These are phyloP conservation scores for Podaxis sp. DNA, from an alignment of 768 basidiomycete genomes.

Conservation along the genomic window DNA sequence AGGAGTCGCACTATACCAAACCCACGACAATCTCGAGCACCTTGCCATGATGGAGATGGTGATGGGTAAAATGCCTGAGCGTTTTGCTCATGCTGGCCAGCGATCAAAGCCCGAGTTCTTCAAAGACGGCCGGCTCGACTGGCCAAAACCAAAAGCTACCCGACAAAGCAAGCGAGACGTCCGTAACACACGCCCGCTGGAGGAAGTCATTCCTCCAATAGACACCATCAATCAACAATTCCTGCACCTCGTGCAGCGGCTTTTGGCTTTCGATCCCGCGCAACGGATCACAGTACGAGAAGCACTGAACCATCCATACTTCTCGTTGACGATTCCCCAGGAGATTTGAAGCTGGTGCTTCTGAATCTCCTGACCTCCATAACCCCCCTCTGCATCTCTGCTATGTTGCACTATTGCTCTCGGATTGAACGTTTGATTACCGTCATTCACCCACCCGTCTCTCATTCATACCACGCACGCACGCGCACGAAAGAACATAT, in stretches of 20 bases:
- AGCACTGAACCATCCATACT: constrained; percentile 87
- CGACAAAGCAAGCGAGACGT: constrained; percentile 95
- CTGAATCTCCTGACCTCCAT: neutral
- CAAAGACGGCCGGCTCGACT: constrained; percentile 87
- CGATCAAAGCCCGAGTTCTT: constrained; percentile 92
- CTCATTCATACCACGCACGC: neutral
- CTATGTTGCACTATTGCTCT: neutral
- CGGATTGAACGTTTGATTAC: neutral
- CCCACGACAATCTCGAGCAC: constrained; percentile 98
- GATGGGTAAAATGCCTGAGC: constrained; percentile 96
- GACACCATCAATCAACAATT: constrained; percentile 78
- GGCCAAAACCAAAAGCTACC: constrained; percentile 86
- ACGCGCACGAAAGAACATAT: neutral
- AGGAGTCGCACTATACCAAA: constrained; percentile 97
- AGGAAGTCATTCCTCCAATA: constrained; percentile 84
- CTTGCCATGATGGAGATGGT: constrained; percentile 99
- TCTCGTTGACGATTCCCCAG: constrained; percentile 62
- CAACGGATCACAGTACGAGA: constrained; percentile 86
- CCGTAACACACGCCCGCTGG: constrained; percentile 72
- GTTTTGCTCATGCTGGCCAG: constrained; percentile 72
- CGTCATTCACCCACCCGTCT: neutral
- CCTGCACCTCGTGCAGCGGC: constrained; percentile 81
- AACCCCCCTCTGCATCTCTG: neutral
- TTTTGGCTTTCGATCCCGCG: constrained; percentile 88
- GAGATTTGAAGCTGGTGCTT: constrained; percentile 49